Base-by-base conservation (phyloP, 176 grass and related monocot species). In the Aegilops umbellulata region DNA sequence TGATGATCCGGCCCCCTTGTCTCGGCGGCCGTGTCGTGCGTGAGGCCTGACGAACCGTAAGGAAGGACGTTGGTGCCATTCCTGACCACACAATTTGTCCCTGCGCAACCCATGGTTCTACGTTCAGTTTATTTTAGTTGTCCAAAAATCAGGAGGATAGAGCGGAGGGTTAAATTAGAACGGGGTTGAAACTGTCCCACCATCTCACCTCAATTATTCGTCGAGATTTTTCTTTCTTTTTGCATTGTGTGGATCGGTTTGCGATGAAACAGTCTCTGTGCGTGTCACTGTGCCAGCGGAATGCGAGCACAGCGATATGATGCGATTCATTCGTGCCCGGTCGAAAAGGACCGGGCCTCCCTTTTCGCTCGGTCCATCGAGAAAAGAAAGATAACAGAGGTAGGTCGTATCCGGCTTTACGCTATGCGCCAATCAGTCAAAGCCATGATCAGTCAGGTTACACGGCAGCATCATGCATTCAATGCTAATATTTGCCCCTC, bases 391-490 rank as follows among this genome's bases (percentile, higher is more conserved):
- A 25, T 8, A 22, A 10, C 46, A 7, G n/a, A 13, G 10, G n/a
- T n/a, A 47, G 83, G 55, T 85, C 31, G 65, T 27, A 38, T 65
- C 36, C 11, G 24, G 24, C 64, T 70, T 79, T 23, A 79, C 61
- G 26, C 75, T 63, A 64, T 64, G 61, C 61, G 55, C 24, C 76
- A 79, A 86, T 72, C 51, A 72, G 60, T 60, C 74, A 27, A 44
- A 12, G 25, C 65, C 65, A 61, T 23, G 25, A 25, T 71, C 84
- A 58, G 84, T 70, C 84, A 69, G 84, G 76, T 60, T 70, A 70
- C 8, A 65, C 53, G 49, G 24, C 84, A 60, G 31, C 65, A 62
- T 73, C 84, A 60, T 58, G 20, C 55, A 58, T 58, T 58, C 55
- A 58, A 53, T 53, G 49, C 49, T 2, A 1, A 49, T 2, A 19